Evolutionary conservation across 2,329 filamentous ascomycete genomes (phyloP), one percentile per base, ranked within the genome.

Genomic region (Phyllachora maydis): DNA sequence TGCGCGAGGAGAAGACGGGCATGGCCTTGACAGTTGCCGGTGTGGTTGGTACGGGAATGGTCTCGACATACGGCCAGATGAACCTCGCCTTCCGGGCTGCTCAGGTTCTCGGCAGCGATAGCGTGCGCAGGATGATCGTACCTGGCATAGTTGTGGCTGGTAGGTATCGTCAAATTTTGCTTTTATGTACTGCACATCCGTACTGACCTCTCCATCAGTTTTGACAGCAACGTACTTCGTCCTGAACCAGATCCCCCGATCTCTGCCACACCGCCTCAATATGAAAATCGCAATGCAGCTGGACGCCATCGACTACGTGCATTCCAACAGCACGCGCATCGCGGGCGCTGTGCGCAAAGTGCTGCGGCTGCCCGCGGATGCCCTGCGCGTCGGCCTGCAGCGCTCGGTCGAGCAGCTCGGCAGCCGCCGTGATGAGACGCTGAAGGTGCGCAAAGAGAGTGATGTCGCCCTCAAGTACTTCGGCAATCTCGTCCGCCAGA

Each of bases 21-120:
- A 83, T 98, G 74, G 88, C 85, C 5, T 60, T 98, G 40, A 98
- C 88, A 2, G 65, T 92, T 17, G 77, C 77, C 7, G 83, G 81
- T 27, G 79, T 91, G 2, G 57, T 95, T 4, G 81, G 85, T 27
- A 67, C 75, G 23, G 65, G 81, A 22, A 59, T 88, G 39, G 54
- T 98, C 18, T 81, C 83, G 29, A 76, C 82, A 30, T 69, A 76
- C 35, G 72, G 76, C 23, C 95, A 85, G 82, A 54, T 93, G 35
- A 85, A 95, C 42, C 78, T 85, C 32, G 74, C 77, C 2, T 47
- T 93, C 24, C 77, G 75, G 31, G 78, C 75, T 6, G 71, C 67
- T n/a, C 79, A 73, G 37, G 50, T 95, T 19, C 49, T 93, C 30
- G 76, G 83, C 21, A 72, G 72, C 29, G 74, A 76, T 40, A 91